Evolutionary conservation across 495 filamentous ascomycete species (phyloP), one percentile per base, ranked within the genome.

Genomic region (Aspergillus avenaceus): DNA sequence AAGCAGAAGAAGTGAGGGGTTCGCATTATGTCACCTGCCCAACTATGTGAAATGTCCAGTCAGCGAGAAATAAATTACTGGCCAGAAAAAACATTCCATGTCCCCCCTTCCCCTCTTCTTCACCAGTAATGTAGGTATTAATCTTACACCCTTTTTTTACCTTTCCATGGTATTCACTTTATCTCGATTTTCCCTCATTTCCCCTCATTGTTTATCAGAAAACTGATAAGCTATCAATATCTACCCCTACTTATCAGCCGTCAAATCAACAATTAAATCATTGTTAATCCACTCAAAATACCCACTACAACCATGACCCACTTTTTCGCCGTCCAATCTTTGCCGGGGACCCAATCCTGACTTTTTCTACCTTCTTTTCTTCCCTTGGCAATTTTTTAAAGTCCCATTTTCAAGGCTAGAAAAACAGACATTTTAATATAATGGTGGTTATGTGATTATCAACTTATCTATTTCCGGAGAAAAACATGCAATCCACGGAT

Each of bases 291-390:
- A 36, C 32, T 36, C 5, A 36, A 5, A 36, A 16, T 36, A 36
- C 32, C 32, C 32, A 36, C n/a, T 3, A 36, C 12, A 2, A 36
- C 7, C n/a, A 36, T 36, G 32, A 36, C 32, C 32, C 32, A 36
- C 53, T 6, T 34, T 59, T 36, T 52, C 45, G n/a, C n/a, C 25
- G 52, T 29, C 62, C 55, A 27, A 41, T 60, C 40, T 40, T 49
- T 12, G 16, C 28, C 13, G n/a, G n/a, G n/a, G n/a, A n/a, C 29
- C 29, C 29, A 34, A 34, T n/a, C 5, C 11, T 34, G 29, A 34
- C 29, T 34, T 34, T 12, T n/a, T 3, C 6, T n/a, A 13, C 36
- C 7, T 23, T 32, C 24, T 42, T 24, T 14, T 25, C 22, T 4
- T 25, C 47, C 0, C 5, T n/a, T n/a, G n/a, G n/a, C n/a, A n/a